Base-by-base conservation (phyloP, 495 filamentous ascomycete species). In the Aspergillus saccharolyticus region DNA sequence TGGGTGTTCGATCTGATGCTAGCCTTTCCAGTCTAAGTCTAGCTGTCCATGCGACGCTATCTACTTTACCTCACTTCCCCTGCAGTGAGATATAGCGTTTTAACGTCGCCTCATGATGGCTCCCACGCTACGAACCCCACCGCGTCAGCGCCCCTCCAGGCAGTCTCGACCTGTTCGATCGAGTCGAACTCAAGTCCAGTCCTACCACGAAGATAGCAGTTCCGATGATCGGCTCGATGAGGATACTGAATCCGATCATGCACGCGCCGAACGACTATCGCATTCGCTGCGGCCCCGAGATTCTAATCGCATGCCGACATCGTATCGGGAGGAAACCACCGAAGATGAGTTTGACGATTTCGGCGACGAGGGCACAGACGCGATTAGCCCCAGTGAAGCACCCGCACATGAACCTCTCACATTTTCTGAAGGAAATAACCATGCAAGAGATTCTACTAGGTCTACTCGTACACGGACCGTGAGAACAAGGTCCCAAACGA, bases 271-370 rank as follows among this genome's bases (percentile, higher is more conserved):
- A 22, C 61, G 62, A 21, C 33, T 61, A 9, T 70, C 69, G 18
- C 54, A 70, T 7, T 70, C 72, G 22, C 57, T 73, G 19, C 74
- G 75, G 10, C 70, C 75, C 12, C 73, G 71, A 52, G 64, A 65
- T 45, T 57, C 70, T 22, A 60, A 61, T 20, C 65, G 66, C 43
- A 68, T 59, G 46, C 70, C 63, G 9, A 56, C 50, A 17, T 71
- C 74, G 16, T 80, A 80, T 61, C 75, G 77, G 4, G 78, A 80
- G 56, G 66, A 71, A n/a, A 73, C 74, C 1, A 71, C 68, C 3
- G 78, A 78, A 56, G 69, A 63, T 47, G 63, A 64, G 10, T 56
- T 67, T 10, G 64, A 66, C 1, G 61, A 55, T 24, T 17, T 21
- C 24, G 17, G 25, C 0, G 12, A 62, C 39, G 53, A 55, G 10